Conservation (phyloP, 352 stramenopile species). For the Globisporangium paroecandrum region DNA sequence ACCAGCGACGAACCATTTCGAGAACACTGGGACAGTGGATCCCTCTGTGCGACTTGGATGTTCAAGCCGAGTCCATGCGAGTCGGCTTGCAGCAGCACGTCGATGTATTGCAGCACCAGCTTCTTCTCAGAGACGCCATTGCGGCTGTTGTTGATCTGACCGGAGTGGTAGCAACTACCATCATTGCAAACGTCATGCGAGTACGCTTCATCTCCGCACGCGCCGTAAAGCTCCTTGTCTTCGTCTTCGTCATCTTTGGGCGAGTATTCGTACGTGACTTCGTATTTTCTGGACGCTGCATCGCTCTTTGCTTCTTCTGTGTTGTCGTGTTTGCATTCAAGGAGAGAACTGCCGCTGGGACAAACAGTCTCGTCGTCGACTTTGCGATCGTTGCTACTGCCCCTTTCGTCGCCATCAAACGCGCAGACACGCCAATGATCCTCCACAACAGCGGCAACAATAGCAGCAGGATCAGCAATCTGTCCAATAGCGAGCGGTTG, state of each 20-base stretch:
- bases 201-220: not conserved
- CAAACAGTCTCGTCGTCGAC: not conserved
- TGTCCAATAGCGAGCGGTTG: not conserved
- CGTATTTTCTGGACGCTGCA: not conserved
- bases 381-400: not conserved
- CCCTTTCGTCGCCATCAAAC: not conserved
- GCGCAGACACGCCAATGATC: not conserved
- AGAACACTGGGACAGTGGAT: not conserved
- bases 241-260: slow-evolving; percentile 16
- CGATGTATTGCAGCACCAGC: slow-evolving; percentile 21
- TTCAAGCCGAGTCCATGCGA: slow-evolving; percentile 43
- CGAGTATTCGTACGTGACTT: slow-evolving; percentile 4
- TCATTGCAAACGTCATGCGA: too few relatives aligned
- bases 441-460: not conserved
- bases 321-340: not conserved
- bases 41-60: slow-evolving; percentile 16
- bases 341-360: not conserved
- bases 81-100: slow-evolving; percentile 55
- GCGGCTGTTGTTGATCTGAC: not conserved
- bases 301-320: not conserved
- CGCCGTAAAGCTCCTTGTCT: not conserved
- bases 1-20: slow-evolving; percentile 15
- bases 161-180: not conserved
- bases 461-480: not conserved
- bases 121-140: not conserved